phyloP scores from a whole-genome alignment of 1,139 yeast species.

The Sugiyamaella castrensis region DNA sequence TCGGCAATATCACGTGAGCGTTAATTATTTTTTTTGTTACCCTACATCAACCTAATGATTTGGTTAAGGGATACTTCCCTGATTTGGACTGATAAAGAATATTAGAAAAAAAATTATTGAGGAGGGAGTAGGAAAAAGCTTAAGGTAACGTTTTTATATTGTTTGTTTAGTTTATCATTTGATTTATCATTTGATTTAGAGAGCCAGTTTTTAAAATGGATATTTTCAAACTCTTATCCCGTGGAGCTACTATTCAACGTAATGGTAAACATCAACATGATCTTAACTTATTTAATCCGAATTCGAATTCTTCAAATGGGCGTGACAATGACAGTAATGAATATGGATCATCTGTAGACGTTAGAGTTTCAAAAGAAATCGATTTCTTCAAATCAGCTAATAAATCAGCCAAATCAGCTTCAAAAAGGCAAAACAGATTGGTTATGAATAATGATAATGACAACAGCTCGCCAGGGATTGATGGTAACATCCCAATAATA shows the following conservation, averaged over 20 bases:
- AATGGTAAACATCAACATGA: slow-evolving; percentile 36
- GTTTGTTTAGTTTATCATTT: no score
- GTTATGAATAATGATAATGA: not conserved
- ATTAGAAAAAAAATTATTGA: no score
- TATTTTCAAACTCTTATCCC: slow-evolving; percentile 73
- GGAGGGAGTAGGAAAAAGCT: no score
- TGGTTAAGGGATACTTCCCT: no score
- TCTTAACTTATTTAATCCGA: slow-evolving; percentile 29
- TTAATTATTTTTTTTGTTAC: no score
- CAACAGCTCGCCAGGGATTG: no score
- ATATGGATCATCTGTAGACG: slow-evolving; percentile 42
- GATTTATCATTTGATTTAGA: no score
- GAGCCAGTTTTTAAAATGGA: slow-evolving; percentile 54
- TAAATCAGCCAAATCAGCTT: slow-evolving; percentile 19
- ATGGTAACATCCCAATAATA: no score
- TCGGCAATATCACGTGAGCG: no score
- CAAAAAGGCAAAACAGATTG: slow-evolving; percentile 11
- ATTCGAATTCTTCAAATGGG: slow-evolving; percentile 35
- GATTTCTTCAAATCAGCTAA: slow-evolving; percentile 64
- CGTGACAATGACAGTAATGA: slow-evolving; percentile 39
- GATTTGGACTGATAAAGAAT: no score
- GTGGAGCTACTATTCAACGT: slow-evolving; percentile 80
- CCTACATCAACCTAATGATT: no score
- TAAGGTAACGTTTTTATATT: no score
- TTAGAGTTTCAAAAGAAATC: slow-evolving; percentile 42